Evolutionary conservation across 2,329 filamentous ascomycete species (phyloP).

Genomic region (Apiospora phragmitis): DNA sequence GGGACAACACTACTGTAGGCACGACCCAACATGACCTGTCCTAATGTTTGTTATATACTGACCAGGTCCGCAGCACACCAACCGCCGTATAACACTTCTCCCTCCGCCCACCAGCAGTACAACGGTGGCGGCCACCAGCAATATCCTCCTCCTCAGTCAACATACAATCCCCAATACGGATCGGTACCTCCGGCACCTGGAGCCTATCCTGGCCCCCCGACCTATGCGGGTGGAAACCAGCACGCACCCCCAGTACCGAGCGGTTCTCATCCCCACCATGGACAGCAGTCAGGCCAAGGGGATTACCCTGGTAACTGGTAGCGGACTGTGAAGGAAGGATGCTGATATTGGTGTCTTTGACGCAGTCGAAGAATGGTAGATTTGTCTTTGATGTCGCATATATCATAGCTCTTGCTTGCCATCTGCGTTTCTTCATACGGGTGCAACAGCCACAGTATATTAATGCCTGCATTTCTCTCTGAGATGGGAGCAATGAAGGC

Average conservation of each 20-base stretch:
- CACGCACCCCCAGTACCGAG: slow-evolving; percentile 25
- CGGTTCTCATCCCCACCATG: slow-evolving; percentile 29
- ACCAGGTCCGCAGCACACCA: slow-evolving; percentile 25
- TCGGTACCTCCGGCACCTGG: slow-evolving; percentile 27
- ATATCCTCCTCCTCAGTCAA: slow-evolving; percentile 31
- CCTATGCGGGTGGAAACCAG: slow-evolving; percentile 24
- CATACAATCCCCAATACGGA: slow-evolving; percentile 27
- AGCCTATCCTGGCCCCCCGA: slow-evolving; percentile 27
- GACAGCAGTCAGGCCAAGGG: slow-evolving; percentile 28
- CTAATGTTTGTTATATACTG: background rate
- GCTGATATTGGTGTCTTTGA: background rate
- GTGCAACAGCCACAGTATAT: slow-evolving; percentile 4
- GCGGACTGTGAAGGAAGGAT: background rate
- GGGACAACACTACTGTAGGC: slow-evolving; percentile 31
- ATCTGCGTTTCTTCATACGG: slow-evolving; percentile 2
- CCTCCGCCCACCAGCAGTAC: background rate
- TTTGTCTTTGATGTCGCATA: slow-evolving; percentile 9
- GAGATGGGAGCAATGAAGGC: background rate
- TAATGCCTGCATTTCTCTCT: slow-evolving; percentile 4
- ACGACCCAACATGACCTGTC: background rate
- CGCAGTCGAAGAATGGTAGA: background rate
- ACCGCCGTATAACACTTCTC: slow-evolving; percentile 17
- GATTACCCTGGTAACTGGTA: slow-evolving; percentile 37
- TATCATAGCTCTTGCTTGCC: slow-evolving; percentile 5
- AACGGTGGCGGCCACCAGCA: slow-evolving; percentile 25